phyloP scores from a whole-genome alignment of 1,284 basidiomycete species.

The Sanghuangporus baumii region DNA sequence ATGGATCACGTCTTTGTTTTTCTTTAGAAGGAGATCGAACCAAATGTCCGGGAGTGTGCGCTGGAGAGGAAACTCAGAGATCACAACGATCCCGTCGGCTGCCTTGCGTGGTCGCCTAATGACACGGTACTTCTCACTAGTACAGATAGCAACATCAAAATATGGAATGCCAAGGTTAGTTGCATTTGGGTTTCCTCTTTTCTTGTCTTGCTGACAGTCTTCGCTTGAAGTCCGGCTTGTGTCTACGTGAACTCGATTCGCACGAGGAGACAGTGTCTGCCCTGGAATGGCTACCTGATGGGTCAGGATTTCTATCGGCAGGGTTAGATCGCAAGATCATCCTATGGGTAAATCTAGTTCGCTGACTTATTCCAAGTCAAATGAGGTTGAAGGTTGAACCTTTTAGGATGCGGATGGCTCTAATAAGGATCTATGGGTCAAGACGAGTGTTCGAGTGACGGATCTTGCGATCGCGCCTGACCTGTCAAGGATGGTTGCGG shows the following conservation, averaged over 20 bases:
- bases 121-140: conserved; percentile 79
- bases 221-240: conserved; percentile 56
- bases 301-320: conserved; percentile 85
- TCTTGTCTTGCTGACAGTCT: not conserved
- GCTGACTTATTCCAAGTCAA: conserved; percentile 8
- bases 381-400: conserved; percentile 4
- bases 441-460: conserved; percentile 79
- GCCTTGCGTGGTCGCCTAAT: conserved; percentile 87
- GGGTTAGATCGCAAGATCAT: conserved; percentile 86
- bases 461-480: conserved; percentile 89
- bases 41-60: conserved; percentile 52
- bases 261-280: conserved; percentile 86
- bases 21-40: conserved; percentile 42
- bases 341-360: conserved; percentile 66
- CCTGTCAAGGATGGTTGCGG: conserved; percentile 74
- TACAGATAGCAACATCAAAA: conserved; percentile 71
- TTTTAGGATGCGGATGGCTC: conserved; percentile 69
- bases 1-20: not conserved
- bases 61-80: conserved; percentile 59
- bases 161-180: conserved; percentile 83
- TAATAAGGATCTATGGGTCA: conserved; percentile 62
- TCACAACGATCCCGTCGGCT: conserved; percentile 74
- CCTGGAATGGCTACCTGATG: conserved; percentile 85
- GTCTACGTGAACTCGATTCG: conserved; percentile 56
- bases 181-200: not conserved